Evolutionary conservation across 2,329 filamentous ascomycete species (phyloP), one percentile per base, ranked within the genome.

Genomic region (Daldinia sp.): DNA sequence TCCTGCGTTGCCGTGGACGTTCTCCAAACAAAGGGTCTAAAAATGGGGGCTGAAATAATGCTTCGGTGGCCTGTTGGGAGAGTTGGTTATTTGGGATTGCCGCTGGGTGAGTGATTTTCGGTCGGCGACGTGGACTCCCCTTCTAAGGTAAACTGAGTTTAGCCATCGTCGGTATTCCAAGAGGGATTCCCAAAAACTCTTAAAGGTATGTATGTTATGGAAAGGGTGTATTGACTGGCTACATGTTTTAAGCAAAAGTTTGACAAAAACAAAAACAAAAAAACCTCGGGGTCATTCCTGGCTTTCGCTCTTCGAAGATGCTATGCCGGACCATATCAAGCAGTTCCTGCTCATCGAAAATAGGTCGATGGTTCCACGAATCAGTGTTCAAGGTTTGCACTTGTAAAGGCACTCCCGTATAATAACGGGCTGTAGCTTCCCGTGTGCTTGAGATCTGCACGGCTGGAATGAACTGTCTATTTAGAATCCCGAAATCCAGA

Each of bases 131-230:
- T 73, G 75, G 75, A 74, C 75, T 78, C 74, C 76, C 77, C 71
- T 77, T 77, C 77, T 79, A 80, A 77, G 78, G 75, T 75, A 79
- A 76, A 75, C 74, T 77, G 74, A 79, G 74, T 70, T 75, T 73
- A 76, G 77, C 73, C 79, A 81, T 81, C 72, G 72, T 77, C 72
- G 74, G 69, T 78, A 74, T 74, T 77, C 75, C 75, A 77, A 73
- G 77, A 76, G 73, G 73, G 58, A 41, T 60, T 68, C 72, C 72
- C 72, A 74, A 77, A 66, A 68, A 71, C 66, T 43, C 55, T 47
- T 69, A 32, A 73, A 54, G 73, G 69, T 68, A 65, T 57, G 61
- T 67, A 74, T 74, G 72, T 64, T 71, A 43, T 62, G 68, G 66
- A 64, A 69, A 72, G 63, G 58, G 59, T 70, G 68, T 68, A 71